phyloP scores from a whole-genome alignment of 2,329 filamentous ascomycete species.

The Trichoderma arundinaceum region DNA sequence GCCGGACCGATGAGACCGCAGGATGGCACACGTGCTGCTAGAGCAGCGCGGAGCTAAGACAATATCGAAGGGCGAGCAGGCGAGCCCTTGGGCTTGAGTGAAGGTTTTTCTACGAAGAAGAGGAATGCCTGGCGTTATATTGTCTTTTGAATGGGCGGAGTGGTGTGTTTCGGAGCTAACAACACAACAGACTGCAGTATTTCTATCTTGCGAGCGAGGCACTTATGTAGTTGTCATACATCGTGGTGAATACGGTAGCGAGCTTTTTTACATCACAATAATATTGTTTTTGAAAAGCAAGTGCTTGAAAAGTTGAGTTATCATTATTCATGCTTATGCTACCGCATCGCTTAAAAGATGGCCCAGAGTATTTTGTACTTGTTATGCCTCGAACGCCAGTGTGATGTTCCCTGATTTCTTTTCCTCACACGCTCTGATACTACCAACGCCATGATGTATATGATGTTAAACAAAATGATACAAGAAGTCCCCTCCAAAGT shows the following conservation, averaged over 20 bases:
- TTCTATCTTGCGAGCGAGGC: no score
- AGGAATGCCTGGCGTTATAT: no score
- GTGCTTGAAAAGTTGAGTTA: background rate
- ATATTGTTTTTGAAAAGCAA: background rate
- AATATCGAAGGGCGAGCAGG: no score
- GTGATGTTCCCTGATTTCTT: constrained; percentile 4
- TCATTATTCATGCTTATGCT: constrained; percentile 11
- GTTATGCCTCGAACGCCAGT: constrained; percentile 2
- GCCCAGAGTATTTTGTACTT: background rate
- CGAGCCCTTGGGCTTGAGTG: no score
- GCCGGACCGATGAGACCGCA: no score
- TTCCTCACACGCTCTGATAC: background rate
- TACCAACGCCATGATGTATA: constrained; percentile 26
- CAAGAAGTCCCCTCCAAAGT: background rate
- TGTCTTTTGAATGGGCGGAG: no score
- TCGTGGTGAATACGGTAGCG: background rate
- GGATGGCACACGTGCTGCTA: no score
- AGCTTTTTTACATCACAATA: background rate
- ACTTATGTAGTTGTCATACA: no score
- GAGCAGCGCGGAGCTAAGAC: background rate
- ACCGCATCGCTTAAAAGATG: background rate
- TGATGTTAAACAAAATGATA: background rate
- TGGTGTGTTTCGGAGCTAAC: no score
- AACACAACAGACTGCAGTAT: no score
- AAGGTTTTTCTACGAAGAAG: no score